Percentiles rank a stretch among this genome's conserved stretches.
These are phyloP conservation scores for Aspergillus phoenicis DNA, from an alignment of 2,329 filamentous ascomycete species.

Conservation along the genomic window DNA sequence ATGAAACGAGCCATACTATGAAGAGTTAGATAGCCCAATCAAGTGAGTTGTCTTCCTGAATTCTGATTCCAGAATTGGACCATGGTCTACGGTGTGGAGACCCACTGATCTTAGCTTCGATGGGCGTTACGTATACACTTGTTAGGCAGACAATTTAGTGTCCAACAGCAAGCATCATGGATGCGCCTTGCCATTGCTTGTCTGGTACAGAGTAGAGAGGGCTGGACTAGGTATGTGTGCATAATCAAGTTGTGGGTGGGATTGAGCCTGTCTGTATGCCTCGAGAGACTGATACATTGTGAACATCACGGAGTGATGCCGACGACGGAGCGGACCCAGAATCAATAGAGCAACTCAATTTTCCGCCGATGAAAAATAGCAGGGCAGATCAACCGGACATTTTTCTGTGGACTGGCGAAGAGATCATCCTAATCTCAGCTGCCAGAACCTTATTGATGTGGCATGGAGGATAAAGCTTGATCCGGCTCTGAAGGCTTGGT, in stretches of 20 bases:
- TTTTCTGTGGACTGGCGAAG: neutral
- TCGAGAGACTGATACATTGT: neutral
- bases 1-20: conserved; percentile 8
- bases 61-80: conserved; percentile 6
- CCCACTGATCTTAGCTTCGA: conserved; percentile 4
- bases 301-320: neutral
- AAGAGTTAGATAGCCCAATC: conserved; percentile 2
- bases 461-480: conserved; percentile 18
- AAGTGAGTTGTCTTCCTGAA: conserved; percentile 4
- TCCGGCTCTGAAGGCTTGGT: neutral
- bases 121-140: conserved; percentile 6
- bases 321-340: neutral
- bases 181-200: neutral
- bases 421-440: neutral
- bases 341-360: conserved; percentile 2
- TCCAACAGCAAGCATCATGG: neutral
- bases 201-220: neutral
- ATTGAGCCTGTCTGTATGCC: neutral
- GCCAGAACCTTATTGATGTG: conserved; percentile 4
- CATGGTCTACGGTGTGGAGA: conserved; percentile 6
- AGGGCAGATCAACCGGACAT: neutral
- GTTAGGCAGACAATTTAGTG: conserved; percentile 6
- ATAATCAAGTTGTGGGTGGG: neutral
- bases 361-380: neutral
- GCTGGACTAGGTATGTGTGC: neutral